Evolutionary conservation across 352 stramenopile genomes (phyloP), one percentile per base, ranked within the genome.

Genomic region (Phytophthora tubulina): DNA sequence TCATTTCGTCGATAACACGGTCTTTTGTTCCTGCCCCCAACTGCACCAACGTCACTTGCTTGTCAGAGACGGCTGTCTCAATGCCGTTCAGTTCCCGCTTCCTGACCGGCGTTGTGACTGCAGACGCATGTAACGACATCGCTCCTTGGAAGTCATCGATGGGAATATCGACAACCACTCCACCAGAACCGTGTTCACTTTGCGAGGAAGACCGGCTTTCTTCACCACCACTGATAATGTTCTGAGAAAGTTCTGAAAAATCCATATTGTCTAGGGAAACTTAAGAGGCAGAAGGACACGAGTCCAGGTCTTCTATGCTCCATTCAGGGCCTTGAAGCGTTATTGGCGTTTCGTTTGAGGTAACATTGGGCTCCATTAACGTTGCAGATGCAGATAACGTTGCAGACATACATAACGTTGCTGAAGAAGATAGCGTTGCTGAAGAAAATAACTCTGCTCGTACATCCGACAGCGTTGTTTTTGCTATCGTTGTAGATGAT

Each of bases 1-100:
- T 46, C 30, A 62, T 62, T 6, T 42, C 54, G 31, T 62, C 54
- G 10, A 46, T 11, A 5, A 44, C 38, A 36, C 15, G 46, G 21
- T 27, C 21, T 27, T 27, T 27, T 27, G 21, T 27, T 27, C 21
- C 21, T 27, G 21, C 21, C 0, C 21, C 21, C 21, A 27, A 27
- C 21, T 1, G 21, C 21, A 27, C 21, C 21, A 27, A 27, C 21
- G 21, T 27, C 21, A 27, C 21, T 27, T 27, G 21, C 21, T 27
- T 27, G 21, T 27, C 21, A 27, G 2, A 2, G 21, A 27, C 21
- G 21, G 21, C 21, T 27, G 21, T 27, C 21, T 27, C 21, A 27
- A 27, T 27, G 1, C 21, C 21, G 21, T 27, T 27, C 46, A 53
- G 38, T 44, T 44, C 38, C 38, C 10, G 10, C 38, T 44, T 51